Conservation (phyloP, 805 yeast genomes). For the Kodamaea hsintzibuensis region DNA sequence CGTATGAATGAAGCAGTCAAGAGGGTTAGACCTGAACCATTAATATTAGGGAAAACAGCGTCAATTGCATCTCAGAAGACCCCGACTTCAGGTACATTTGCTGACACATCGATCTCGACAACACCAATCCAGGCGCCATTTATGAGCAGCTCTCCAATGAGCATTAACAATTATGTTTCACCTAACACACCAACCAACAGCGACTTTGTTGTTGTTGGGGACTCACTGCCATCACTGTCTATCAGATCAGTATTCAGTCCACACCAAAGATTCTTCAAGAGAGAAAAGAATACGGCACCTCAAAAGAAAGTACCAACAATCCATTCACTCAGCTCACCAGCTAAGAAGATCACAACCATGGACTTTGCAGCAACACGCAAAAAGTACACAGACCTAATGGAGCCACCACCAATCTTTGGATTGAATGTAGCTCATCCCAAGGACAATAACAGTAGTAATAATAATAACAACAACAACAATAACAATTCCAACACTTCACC, state of each 20-base stretch:
- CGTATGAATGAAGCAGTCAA: too few relatives aligned
- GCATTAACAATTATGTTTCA: slow-evolving; percentile 9
- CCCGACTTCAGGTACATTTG: not conserved
- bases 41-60: not conserved
- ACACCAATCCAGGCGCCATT: not conserved
- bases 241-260: slow-evolving; percentile 39
- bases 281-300: slow-evolving; percentile 19
- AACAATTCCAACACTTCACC: slow-evolving; percentile 3
- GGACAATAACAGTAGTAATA: not conserved
- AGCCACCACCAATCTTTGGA: slow-evolving; percentile 40
- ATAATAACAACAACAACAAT: not conserved
- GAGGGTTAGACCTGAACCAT: not conserved
- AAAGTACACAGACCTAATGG: slow-evolving; percentile 28
- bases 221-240: slow-evolving; percentile 34
- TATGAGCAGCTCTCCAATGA: slow-evolving; percentile 7
- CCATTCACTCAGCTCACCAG: slow-evolving; percentile 30
- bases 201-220: slow-evolving; percentile 37
- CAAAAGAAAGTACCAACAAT: slow-evolving; percentile 28
- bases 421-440: slow-evolving; percentile 10
- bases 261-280: slow-evolving; percentile 34
- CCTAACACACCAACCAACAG: slow-evolving; percentile 28
- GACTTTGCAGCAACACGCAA: slow-evolving; percentile 13
- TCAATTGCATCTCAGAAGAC: not conserved
- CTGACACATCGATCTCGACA: not conserved
- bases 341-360: slow-evolving; percentile 10